Conservation (phyloP, 768 basidiomycete species). For the Hydnomerulius pinastri region DNA sequence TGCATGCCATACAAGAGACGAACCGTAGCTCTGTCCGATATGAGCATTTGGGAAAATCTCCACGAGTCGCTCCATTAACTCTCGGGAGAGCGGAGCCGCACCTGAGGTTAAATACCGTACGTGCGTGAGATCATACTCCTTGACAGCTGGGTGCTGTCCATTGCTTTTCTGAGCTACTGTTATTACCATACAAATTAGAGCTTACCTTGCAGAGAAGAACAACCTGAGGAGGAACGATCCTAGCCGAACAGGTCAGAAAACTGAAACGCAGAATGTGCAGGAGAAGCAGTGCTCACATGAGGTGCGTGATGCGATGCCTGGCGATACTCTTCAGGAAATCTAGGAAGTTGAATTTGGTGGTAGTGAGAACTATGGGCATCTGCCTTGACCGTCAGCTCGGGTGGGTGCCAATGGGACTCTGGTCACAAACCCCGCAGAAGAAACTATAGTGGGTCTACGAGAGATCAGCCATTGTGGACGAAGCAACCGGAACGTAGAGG, state of each 20-base stretch:
- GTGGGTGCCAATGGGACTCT: background rate
- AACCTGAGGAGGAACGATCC: conserved; percentile 51
- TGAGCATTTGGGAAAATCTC: conserved; percentile 48
- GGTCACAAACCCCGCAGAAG: conserved; percentile 51
- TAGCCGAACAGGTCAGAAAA: conserved; percentile 1
- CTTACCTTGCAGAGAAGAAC: conserved; percentile 52
- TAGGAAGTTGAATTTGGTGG: conserved; percentile 45
- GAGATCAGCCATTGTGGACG: conserved; percentile 5
- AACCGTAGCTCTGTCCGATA: conserved; percentile 68
- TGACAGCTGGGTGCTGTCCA: conserved; percentile 40
- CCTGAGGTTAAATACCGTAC: conserved; percentile 42
- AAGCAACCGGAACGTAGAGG: background rate
- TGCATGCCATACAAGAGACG: conserved; percentile 1
- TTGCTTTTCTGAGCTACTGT: background rate
- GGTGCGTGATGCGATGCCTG: conserved; percentile 47
- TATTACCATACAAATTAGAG: background rate
- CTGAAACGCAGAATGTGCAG: background rate
- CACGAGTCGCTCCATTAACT: conserved; percentile 48
- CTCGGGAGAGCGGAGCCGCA: conserved; percentile 58
- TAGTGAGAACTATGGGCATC: conserved; percentile 51
- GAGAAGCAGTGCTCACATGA: conserved; percentile 27
- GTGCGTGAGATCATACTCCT: conserved; percentile 43
- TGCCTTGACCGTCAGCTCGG: conserved; percentile 23
- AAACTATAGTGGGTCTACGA: conserved; percentile 57
- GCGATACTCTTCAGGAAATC: conserved; percentile 48